Evolutionary conservation across 805 yeast genomes (phyloP), one percentile per base, ranked within the genome.

Genomic region (Candida vaughaniae): DNA sequence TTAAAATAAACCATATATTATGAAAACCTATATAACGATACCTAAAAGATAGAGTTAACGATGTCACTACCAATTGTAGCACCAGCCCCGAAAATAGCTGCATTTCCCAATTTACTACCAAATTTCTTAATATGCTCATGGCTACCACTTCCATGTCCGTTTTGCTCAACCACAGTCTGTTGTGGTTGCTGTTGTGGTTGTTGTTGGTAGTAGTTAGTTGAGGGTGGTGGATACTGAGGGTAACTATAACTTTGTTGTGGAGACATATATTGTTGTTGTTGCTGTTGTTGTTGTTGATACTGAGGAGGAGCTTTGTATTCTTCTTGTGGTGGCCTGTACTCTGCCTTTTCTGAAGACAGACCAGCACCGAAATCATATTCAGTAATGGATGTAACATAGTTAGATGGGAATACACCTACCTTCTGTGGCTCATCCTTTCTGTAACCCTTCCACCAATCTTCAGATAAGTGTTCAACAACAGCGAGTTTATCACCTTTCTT

Each of bases 21-120:
- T 18, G 23, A 25, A 35, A 5, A 27, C 6, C 25, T 16, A 33
- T 17, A 4, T n/a, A 9, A 15, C 8, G 5, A 22, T 15, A 28
- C 14, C 56, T 62, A 80, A 49, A 83, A 80, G 42, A 86, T 82
- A 29, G 85, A 73, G 52, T 84, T 79, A 27, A 90, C 86, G 35
- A 91, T 51, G 52, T 85, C 88, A 30, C 86, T 74, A 54, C 98
- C 98, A 37, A 90, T 70, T 1, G 96, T 82, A 26, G 97, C 95
- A 69, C 98, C 98, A 7, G 95, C 96, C 62, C 97, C 97, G 48
- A 88, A 91, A 33, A 90, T 78, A 23, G 95, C 90, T n/a, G 97
- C 95, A 48, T 88, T 80, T 42, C 95, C 96, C 41, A 90, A 65
- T 61, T 86, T 83, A 45, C 85, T 73, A 17, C 95, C 95, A 48